Evolutionary conservation across 2,329 filamentous ascomycete species (phyloP).

Genomic region (Neonectria sp.): DNA sequence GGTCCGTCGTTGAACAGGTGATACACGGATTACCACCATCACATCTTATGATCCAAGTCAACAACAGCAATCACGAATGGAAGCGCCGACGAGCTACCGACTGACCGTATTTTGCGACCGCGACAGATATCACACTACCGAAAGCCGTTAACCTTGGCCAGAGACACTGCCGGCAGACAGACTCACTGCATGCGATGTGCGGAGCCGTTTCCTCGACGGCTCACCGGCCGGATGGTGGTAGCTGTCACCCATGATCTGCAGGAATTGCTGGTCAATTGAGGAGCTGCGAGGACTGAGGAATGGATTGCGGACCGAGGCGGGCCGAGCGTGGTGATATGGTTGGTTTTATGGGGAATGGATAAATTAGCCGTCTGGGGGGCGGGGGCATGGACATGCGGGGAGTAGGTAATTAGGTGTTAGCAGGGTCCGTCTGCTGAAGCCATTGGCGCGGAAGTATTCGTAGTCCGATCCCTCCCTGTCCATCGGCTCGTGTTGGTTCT

Average conservation of each 20-base stretch:
- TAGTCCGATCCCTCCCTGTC: slow-evolving; percentile 26
- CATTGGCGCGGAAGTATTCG: slow-evolving; percentile 17
- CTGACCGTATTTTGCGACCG: slow-evolving; percentile 62
- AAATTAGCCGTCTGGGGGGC: slow-evolving; percentile 7
- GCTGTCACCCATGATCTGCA: slow-evolving; percentile 44
- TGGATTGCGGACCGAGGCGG: slow-evolving; percentile 50
- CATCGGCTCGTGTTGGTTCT: slow-evolving; percentile 23
- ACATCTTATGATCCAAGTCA: slow-evolving; percentile 54
- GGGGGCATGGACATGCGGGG: slow-evolving; percentile 7
- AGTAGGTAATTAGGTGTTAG: background rate
- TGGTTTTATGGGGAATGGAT: slow-evolving; percentile 24
- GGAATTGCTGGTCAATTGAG: slow-evolving; percentile 25
- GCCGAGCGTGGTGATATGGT: slow-evolving; percentile 38
- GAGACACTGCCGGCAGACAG: slow-evolving; percentile 13
- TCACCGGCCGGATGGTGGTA: slow-evolving; percentile 46
- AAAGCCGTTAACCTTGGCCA: background rate
- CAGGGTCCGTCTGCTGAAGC: background rate
- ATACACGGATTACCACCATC: slow-evolving; percentile 63
- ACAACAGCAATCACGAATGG: slow-evolving; percentile 3
- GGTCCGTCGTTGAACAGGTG: slow-evolving; percentile 54
- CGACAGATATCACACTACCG: slow-evolving; percentile 63
- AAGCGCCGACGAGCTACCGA: slow-evolving; percentile 8
- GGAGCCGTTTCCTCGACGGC: slow-evolving; percentile 56
- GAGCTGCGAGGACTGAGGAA: slow-evolving; percentile 36
- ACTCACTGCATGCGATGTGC: slow-evolving; percentile 60